Base-by-base conservation (phyloP, 805 yeast genomes). In the Brettanomyces anomalus region DNA sequence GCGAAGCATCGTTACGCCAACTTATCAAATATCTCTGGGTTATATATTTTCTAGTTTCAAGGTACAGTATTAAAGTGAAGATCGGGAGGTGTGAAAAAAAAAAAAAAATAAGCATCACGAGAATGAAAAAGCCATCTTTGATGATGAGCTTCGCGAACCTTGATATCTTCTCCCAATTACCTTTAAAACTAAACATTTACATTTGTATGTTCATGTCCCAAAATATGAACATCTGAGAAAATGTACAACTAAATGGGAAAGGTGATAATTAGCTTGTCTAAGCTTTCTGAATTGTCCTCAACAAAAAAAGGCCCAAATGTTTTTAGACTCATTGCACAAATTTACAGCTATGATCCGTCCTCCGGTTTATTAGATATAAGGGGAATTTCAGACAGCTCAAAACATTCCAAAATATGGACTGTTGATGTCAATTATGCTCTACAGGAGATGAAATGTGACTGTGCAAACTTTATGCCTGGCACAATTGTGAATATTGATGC, bases 191-290 rank as follows among this genome's bases (percentile, higher is more conserved):
- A n/a, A n/a, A n/a, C n/a, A n/a, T n/a, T n/a, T n/a, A n/a, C n/a
- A n/a, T n/a, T n/a, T n/a, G n/a, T n/a, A n/a, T n/a, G n/a, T n/a
- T n/a, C n/a, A n/a, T n/a, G n/a, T n/a, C n/a, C n/a, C n/a, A n/a
- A n/a, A n/a, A n/a, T n/a, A n/a, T n/a, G n/a, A n/a, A n/a, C n/a
- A n/a, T n/a, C n/a, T n/a, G n/a, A n/a, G n/a, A n/a, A n/a, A n/a
- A n/a, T n/a, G n/a, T n/a, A n/a, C n/a, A n/a, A n/a, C n/a, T n/a
- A 24, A 16, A 54, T 54, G 57, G 60, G 58, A 3, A 50, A 48
- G 33, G 20, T 55, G 14, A 41, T 53, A 14, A 45, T 52, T 8
- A 44, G 48, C 18, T 26, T 55, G 8, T 28, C 46, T n/a, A 36
- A 48, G 26, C 36, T 58, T 6, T 37, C 40, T 7, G 19, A 31